Conservation (phyloP, 2,329 filamentous ascomycete genomes). For the Fusarium sp. region DNA sequence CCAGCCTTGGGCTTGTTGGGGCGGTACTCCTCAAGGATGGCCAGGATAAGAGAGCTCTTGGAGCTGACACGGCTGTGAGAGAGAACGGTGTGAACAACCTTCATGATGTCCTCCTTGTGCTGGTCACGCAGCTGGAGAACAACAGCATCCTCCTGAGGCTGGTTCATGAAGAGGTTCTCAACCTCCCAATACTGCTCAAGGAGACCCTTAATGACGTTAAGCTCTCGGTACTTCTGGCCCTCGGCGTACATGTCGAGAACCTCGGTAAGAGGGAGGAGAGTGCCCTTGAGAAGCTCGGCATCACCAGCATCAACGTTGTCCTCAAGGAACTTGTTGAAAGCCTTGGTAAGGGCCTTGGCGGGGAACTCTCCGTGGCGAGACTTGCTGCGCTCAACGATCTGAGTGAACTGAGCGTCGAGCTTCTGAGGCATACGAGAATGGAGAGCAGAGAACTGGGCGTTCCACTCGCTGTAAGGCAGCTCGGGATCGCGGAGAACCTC, state of each 20-base stretch:
- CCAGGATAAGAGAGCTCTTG: constrained; percentile 93
- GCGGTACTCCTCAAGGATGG: constrained; percentile 91
- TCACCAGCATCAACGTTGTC: constrained; percentile 82
- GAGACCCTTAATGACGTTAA: constrained; percentile 80
- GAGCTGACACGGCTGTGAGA: constrained; percentile 92
- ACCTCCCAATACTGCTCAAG: constrained; percentile 83
- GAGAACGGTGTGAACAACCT: constrained; percentile 87
- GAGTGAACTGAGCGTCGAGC: constrained; percentile 82
- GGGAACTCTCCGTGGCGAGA: constrained; percentile 87
- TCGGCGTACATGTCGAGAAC: constrained; percentile 85
- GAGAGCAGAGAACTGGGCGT: constrained; percentile 93
- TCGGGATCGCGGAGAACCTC: constrained; percentile 89
- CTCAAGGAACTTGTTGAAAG: constrained; percentile 86
- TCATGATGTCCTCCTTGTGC: constrained; percentile 89
- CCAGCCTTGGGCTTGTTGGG: constrained; percentile 92
- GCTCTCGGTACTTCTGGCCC: constrained; percentile 90
- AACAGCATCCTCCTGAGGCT: constrained; percentile 92
- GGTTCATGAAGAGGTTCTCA: constrained; percentile 87
- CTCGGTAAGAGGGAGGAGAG: constrained; percentile 77
- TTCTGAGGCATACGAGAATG: constrained; percentile 97
- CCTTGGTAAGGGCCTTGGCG: constrained; percentile 84
- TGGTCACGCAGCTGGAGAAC: constrained; percentile 93
- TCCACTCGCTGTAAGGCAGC: constrained; percentile 96
- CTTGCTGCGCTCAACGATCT: constrained; percentile 86
- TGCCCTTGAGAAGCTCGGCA: constrained; percentile 75